Evolutionary conservation across 805 yeast genomes (phyloP).

Genomic region (Spathaspora hagerdaliae): DNA sequence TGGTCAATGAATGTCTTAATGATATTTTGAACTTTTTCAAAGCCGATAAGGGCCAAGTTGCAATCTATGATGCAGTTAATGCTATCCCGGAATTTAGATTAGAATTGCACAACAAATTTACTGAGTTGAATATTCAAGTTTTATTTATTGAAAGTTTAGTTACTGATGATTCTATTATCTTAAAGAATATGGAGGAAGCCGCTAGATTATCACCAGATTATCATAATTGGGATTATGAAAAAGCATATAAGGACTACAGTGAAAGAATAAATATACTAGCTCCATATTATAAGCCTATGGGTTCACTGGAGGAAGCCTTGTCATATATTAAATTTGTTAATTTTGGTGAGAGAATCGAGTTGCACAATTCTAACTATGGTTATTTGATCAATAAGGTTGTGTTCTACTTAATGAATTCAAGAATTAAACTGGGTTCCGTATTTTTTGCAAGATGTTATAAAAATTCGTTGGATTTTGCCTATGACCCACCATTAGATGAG

Average conservation of each 20-base stretch:
- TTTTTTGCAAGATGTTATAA: constrained; percentile 81
- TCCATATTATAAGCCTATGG: constrained; percentile 70
- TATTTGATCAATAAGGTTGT: constrained; percentile 88
- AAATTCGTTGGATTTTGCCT: constrained; percentile 54
- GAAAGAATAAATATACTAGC: constrained; percentile 65
- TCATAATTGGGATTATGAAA: constrained; percentile 63
- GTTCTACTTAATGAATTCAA: constrained; percentile 85
- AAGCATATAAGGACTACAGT: constrained; percentile 75
- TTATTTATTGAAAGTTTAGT: constrained; percentile 85
- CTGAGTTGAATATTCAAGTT: constrained; percentile 61
- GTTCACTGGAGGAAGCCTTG: constrained; percentile 43
- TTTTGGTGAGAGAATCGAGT: constrained; percentile 79
- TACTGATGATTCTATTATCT: constrained; percentile 65
- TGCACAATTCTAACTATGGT: constrained; percentile 80
- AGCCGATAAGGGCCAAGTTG: constrained; percentile 85
- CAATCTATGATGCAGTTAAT: constrained; percentile 93
- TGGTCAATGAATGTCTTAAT: constrained; percentile 58
- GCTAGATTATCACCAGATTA: constrained; percentile 90
- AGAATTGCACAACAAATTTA: constrained; percentile 52
- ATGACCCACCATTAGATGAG: constrained; percentile 80
- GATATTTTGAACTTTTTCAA: constrained; percentile 73
- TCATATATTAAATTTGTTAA: constrained; percentile 83
- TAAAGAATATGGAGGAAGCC: constrained; percentile 69
- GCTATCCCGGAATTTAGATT: constrained; percentile 68
- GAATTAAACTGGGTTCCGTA: constrained; percentile 85